phyloP scores from a whole-genome alignment of 805 yeast species.

The Lipomyces starkeyi region DNA sequence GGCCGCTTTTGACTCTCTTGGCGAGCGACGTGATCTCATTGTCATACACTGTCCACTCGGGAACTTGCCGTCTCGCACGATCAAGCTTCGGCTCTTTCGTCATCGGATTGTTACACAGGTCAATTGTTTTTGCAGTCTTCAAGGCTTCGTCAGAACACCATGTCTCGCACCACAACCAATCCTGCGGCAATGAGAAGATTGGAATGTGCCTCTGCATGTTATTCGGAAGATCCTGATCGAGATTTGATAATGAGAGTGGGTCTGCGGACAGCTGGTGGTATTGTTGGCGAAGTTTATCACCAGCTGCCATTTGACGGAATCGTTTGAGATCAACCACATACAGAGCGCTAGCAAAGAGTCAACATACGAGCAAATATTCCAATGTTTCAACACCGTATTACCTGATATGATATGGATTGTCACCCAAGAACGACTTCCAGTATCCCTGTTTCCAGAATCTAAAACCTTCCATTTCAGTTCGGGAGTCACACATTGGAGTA shows the following conservation, averaged over 20 bases:
- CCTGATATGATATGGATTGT: conserved; percentile 70
- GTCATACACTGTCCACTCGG: conserved; percentile 78
- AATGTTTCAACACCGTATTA: background rate
- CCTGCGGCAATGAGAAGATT: conserved; percentile 75
- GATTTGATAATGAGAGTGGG: conserved; percentile 75
- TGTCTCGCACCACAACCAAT: conserved; percentile 94
- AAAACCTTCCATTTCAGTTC: conserved; percentile 80
- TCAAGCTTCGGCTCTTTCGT: conserved; percentile 80
- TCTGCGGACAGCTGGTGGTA: conserved; percentile 83
- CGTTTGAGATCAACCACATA: conserved; percentile 76
- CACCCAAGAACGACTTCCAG: conserved; percentile 71
- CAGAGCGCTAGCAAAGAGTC: conserved; percentile 60
- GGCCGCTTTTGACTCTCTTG: conserved; percentile 28
- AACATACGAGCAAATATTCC: background rate
- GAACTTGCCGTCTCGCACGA: conserved; percentile 73
- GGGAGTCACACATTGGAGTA: conserved; percentile 84
- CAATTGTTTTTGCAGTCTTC: conserved; percentile 73
- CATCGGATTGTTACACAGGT: conserved; percentile 81
- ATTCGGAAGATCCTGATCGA: conserved; percentile 95
- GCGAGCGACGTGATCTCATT: conserved; percentile 53
- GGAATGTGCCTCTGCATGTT: conserved; percentile 72
- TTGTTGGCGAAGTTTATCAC: conserved; percentile 80
- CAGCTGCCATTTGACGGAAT: conserved; percentile 72
- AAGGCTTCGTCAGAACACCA: conserved; percentile 79
- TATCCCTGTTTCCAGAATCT: conserved; percentile 94